Evolutionary conservation across 2,329 filamentous ascomycete species (phyloP).

Genomic region (Pestalotiopsis sp.): DNA sequence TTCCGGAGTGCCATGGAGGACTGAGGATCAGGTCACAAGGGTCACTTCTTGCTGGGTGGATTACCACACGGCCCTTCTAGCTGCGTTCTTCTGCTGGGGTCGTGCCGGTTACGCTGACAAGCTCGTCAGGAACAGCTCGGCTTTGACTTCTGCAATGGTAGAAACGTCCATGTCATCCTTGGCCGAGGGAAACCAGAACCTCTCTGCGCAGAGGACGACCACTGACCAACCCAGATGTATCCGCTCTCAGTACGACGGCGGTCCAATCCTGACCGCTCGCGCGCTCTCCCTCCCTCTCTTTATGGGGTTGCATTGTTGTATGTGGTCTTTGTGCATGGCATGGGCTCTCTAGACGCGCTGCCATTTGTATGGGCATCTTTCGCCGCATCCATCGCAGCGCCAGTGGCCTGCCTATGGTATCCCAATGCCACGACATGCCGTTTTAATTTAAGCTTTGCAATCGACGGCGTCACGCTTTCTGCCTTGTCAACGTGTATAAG

Average conservation of each 20-base stretch:
- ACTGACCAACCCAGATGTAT: not conserved
- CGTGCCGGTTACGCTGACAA: conserved; percentile 1
- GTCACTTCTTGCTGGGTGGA: not conserved
- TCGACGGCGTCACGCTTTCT: conserved; percentile 7
- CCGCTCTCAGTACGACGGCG: conserved; percentile 5
- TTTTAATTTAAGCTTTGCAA: not conserved
- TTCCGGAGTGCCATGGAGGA: not conserved
- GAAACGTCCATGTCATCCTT: not conserved
- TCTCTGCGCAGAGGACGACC: not conserved
- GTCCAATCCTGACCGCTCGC: not conserved
- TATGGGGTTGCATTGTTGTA: not conserved
- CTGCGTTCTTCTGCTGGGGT: conserved; percentile 7
- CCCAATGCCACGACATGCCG: not conserved
- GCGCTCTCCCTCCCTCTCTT: not conserved
- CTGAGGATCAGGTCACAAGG: conserved; percentile 5
- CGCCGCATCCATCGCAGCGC: not conserved
- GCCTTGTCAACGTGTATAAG: not conserved
- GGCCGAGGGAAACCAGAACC: not conserved
- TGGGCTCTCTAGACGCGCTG: not conserved
- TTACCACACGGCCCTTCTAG: conserved; percentile 11
- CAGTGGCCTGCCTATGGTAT: not conserved
- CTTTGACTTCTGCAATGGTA: conserved; percentile 12
- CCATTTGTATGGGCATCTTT: not conserved
- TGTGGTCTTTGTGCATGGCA: not conserved
- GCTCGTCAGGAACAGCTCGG: conserved; percentile 7